These are phyloP conservation scores for Clonostachys rhizophaga DNA, from an alignment of 2,329 filamentous ascomycete species.

Conservation along the genomic window DNA sequence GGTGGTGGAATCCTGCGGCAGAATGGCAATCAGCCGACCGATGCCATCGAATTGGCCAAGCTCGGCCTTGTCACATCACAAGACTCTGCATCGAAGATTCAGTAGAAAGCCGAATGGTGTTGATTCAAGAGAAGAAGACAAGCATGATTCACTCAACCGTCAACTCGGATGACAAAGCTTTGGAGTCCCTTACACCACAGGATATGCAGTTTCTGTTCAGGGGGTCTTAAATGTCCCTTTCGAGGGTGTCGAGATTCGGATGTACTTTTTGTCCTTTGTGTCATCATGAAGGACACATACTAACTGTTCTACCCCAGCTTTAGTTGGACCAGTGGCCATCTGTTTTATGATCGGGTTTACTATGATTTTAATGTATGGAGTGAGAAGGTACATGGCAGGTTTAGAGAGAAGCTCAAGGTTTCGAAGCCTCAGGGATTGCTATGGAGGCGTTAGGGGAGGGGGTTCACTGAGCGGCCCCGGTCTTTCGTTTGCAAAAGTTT, in stretches of 20 bases:
- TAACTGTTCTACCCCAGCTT: too few species aligned
- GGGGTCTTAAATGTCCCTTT: slow-evolving; percentile 22
- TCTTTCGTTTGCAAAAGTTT: too few species aligned
- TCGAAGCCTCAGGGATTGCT: too few species aligned
- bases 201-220: slow-evolving; percentile 97
- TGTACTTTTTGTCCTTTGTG: too few species aligned
- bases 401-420: too few species aligned
- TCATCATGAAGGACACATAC: too few species aligned
- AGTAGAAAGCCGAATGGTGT: slow-evolving; percentile 91
- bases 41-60: slow-evolving; percentile 93
- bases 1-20: slow-evolving; percentile 99
- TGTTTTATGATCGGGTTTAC: too few species aligned
- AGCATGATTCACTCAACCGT: slow-evolving; percentile 97
- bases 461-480: too few species aligned
- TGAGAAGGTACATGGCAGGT: too few species aligned
- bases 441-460: too few species aligned
- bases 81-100: slow-evolving; percentile 95
- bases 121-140: slow-evolving; percentile 97
- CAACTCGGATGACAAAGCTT: slow-evolving; percentile 83
- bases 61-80: slow-evolving; percentile 88
- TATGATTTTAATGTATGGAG: too few species aligned
- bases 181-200: slow-evolving; percentile 85
- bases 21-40: slow-evolving; percentile 98
- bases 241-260: background rate
- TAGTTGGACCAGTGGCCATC: too few species aligned